These are phyloP conservation scores for Candida boidinii DNA, from an alignment of 805 yeast species.

Conservation along the genomic window DNA sequence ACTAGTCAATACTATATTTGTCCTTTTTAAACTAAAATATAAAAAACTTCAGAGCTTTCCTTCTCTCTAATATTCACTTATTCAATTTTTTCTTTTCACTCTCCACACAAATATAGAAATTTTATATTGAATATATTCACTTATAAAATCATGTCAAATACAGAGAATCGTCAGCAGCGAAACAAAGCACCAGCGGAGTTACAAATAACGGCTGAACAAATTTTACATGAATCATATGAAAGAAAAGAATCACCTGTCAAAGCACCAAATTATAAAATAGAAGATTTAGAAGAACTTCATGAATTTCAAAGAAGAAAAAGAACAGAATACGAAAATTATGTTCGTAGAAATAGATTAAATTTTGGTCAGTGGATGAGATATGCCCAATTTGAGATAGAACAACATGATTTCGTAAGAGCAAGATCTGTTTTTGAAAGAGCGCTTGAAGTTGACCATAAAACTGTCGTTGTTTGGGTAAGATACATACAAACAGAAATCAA, in stretches of 20 bases:
- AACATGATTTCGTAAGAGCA: constrained; percentile 70
- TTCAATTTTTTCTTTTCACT: too few species aligned
- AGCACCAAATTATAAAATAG: constrained; percentile 39
- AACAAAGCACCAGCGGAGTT: constrained; percentile 29
- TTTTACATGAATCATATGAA: constrained; percentile 54
- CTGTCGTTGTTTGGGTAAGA: constrained; percentile 79
- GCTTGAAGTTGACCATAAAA: constrained; percentile 61
- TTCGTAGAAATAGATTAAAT: constrained; percentile 75
- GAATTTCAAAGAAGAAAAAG: constrained; percentile 73
- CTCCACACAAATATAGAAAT: too few species aligned
- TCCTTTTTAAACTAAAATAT: too few species aligned
- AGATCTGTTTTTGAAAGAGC: constrained; percentile 87
- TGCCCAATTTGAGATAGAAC: constrained; percentile 80
- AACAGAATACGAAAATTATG: constrained; percentile 77
- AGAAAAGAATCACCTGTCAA: constrained; percentile 26
- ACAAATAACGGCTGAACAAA: constrained; percentile 59
- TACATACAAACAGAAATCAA: constrained; percentile 75
- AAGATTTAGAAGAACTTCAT: constrained; percentile 72
- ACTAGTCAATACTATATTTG: too few species aligned
- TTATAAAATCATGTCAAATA: too few species aligned
- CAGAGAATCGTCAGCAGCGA: too few species aligned
- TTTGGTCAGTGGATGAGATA: constrained; percentile 87
- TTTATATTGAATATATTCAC: too few species aligned
- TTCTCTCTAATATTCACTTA: too few species aligned
- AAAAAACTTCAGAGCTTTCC: too few species aligned